These are phyloP conservation scores for Pulveroboletus sp. DNA, from an alignment of 768 basidiomycete species.

Conservation along the genomic window DNA sequence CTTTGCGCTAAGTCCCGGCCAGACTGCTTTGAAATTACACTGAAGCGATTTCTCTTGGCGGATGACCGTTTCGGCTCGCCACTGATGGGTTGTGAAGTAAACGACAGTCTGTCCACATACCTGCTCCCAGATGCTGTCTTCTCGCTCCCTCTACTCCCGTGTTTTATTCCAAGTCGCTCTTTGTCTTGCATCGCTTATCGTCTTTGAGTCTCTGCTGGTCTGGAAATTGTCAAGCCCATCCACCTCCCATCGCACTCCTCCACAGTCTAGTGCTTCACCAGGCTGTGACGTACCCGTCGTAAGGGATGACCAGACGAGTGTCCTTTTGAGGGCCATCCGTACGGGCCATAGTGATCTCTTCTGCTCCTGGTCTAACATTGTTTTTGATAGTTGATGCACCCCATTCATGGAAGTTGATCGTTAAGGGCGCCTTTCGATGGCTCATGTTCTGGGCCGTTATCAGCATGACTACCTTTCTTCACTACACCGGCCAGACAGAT, in stretches of 20 bases:
- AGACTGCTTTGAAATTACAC: no score
- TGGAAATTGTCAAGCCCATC: background rate
- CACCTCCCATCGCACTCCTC: background rate
- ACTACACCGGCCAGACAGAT: background rate
- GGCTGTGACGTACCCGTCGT: background rate
- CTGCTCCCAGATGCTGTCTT: background rate
- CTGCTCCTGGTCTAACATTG: background rate
- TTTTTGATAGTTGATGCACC: constrained; percentile 13
- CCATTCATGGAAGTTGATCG: constrained; percentile 14
- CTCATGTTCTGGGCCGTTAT: constrained; percentile 9
- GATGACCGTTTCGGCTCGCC: no score
- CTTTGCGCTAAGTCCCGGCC: no score
- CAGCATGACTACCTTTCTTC: background rate
- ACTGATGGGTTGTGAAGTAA: no score
- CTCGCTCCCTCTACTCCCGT: constrained; percentile 3
- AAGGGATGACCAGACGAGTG: background rate
- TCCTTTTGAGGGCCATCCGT: constrained; percentile 16
- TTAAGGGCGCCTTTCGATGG: constrained; percentile 8
- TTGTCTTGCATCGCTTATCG: constrained; percentile 9
- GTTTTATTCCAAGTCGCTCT: constrained; percentile 17
- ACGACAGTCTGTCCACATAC: no score
- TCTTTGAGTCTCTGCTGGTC: constrained; percentile 10
- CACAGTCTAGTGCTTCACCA: background rate
- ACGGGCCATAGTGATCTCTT: background rate
- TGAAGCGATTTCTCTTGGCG: no score